Percentiles rank a stretch among this genome's conserved stretches.
Conservation (phyloP, 2,329 filamentous ascomycete genomes). For the Alternaria postmessia region DNA sequence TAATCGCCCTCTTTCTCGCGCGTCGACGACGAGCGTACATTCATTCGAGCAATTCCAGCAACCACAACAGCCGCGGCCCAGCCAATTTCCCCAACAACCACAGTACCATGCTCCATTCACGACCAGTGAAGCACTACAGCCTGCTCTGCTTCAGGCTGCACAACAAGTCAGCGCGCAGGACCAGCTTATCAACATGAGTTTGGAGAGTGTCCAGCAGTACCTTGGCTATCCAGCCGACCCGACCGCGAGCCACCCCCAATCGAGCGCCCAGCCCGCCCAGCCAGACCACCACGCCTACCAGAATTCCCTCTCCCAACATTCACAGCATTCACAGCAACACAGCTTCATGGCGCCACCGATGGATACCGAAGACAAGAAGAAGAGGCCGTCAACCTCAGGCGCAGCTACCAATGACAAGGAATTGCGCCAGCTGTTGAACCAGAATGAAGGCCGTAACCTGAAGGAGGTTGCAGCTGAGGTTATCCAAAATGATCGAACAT, state of each 20-base stretch:
- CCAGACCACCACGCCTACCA: conserved; percentile 42
- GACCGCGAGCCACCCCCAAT: conserved; percentile 23
- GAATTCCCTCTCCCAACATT: conserved; percentile 35
- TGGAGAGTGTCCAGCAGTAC: conserved; percentile 47
- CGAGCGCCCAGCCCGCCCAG: conserved; percentile 34
- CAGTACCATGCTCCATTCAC: conserved; percentile 41
- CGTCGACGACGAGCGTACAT: conserved; percentile 59
- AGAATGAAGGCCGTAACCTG: conserved; percentile 72
- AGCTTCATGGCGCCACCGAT: conserved; percentile 37
- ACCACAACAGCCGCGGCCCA: conserved; percentile 25
- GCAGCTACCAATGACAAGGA: conserved; percentile 84
- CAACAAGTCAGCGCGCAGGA: conserved; percentile 49
- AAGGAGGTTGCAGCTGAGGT: conserved; percentile 78
- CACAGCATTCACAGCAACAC: conserved; percentile 34
- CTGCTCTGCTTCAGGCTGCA: conserved; percentile 46
- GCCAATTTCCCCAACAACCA: conserved; percentile 30
- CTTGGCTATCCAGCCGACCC: conserved; percentile 39
- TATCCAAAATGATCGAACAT: conserved; percentile 79
- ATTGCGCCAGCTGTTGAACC: conserved; percentile 76
- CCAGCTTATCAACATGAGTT: conserved; percentile 37
- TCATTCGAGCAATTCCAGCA: conserved; percentile 48
- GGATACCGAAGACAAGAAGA: conserved; percentile 56
- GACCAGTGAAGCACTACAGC: conserved; percentile 39
- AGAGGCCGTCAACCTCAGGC: conserved; percentile 68
- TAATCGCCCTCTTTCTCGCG: conserved; percentile 57